Base-by-base conservation (phyloP, 768 basidiomycete species). In the Boletus bicolor region DNA sequence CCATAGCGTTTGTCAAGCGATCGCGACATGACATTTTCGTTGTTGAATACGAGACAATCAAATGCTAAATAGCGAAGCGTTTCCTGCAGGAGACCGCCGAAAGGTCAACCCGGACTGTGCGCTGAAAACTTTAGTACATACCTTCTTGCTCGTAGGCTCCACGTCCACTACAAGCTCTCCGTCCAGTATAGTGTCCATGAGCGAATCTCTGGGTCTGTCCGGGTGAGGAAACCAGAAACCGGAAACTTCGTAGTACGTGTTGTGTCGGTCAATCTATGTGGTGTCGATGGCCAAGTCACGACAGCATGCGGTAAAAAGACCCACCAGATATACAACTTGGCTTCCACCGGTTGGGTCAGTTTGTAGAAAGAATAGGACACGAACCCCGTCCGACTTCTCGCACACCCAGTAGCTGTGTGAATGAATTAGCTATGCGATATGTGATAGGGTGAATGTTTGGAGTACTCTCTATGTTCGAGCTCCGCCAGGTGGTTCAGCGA, bases 321-420 rank as follows among this genome's bases (percentile, higher is more conserved):
- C 61, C 61, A 96, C 97, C 30, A 98, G 78, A 73, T 84, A 97
- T 4, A 89, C 82, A 39, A 68, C 70, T 69, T 89, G 88, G 47
- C 73, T 77, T 61, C 76, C 75, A 50, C 79, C 63, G 35, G 71
- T 61, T 46, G 73, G 64, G 76, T 88, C 78, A 49, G 86, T 80
- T 69, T 81, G 76, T 48, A 98, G 80, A 55, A 96, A 75, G 49
- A 98, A 82, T 30, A 99, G 77, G 39, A 98, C 91, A 36, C 97
- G 85, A 49, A 99, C 70, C 12, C 97, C 97, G 68, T 98, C 97
- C 12, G 93, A 96, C 77, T 98, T 98, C 77, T 99, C 97, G 75
- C 94, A 97, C 42, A 99, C 97, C 96, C 96, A 99, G 72, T 90
- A 99, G 68, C 95, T 98, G 68, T 45, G 28, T 34, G 45, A 46